A percentile compares a stretch with the other conserved stretches of the same genome.
Conservation (phyloP, 257 asterid species). For the Ocimum tenuiflorum region DNA sequence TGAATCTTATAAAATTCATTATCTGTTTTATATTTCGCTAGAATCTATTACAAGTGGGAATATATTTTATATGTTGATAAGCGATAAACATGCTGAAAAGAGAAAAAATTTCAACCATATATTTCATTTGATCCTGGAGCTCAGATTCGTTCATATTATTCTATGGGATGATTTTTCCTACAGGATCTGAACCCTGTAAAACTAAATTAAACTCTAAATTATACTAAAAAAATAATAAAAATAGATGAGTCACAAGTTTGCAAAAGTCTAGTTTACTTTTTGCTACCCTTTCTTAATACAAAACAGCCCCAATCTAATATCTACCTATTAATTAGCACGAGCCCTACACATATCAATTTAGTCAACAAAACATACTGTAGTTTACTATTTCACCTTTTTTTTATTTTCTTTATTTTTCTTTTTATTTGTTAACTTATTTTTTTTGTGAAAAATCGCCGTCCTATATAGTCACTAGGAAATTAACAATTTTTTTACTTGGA, state of each 20-base stretch:
- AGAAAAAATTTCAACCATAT: too few species aligned
- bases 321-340: neutral
- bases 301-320: conserved; percentile 5
- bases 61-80: too few species aligned
- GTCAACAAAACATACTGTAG: neutral
- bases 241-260: conserved; percentile 12
- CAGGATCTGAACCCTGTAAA: too few species aligned
- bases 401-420: neutral
- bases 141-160: too few species aligned
- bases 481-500: neutral
- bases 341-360: neutral
- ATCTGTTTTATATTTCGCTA: too few species aligned
- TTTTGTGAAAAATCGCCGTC: neutral
- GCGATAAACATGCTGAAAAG: too few species aligned
- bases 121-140: too few species aligned
- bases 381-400: neutral
- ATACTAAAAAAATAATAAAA: too few species aligned
- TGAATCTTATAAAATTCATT: too few species aligned
- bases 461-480: neutral
- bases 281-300: conserved; percentile 25
- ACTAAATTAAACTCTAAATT: too few species aligned
- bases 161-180: too few species aligned
- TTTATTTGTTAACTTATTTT: neutral
- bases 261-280: conserved; percentile 20
- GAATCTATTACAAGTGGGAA: too few species aligned